phyloP scores from a whole-genome alignment of 2,329 filamentous ascomycete species.

The Teratosphaeria pseudoeucalypti region DNA sequence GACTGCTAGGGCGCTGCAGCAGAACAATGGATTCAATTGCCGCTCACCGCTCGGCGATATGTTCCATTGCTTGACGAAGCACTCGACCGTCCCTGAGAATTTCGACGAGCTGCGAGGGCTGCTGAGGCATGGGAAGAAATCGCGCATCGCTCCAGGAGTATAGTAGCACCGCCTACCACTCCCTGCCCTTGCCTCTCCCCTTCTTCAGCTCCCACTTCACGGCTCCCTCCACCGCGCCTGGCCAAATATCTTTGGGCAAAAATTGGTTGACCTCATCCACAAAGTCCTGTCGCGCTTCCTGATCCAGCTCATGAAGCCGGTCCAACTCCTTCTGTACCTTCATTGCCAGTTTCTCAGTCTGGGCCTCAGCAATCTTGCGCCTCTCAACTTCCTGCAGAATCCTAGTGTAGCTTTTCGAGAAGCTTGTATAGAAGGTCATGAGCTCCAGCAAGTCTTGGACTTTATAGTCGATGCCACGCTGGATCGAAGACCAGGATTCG shows the following conservation, averaged over 20 bases:
- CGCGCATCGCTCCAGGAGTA: not conserved
- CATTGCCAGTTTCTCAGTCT: conserved; percentile 62
- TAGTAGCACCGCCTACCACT: not conserved
- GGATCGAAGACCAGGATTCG: conserved; percentile 62
- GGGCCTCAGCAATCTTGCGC: conserved; percentile 60
- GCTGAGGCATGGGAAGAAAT: too few relatives aligned
- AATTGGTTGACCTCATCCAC: conserved; percentile 74
- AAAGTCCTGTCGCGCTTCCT: conserved; percentile 64
- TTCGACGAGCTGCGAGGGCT: too few relatives aligned
- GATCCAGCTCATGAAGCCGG: conserved; percentile 57
- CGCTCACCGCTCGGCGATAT: too few relatives aligned
- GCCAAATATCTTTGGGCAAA: conserved; percentile 46
- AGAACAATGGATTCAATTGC: too few relatives aligned
- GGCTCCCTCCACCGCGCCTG: conserved; percentile 9
- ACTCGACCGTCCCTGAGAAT: too few relatives aligned
- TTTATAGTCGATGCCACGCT: conserved; percentile 55
- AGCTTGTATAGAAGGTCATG: conserved; percentile 75
- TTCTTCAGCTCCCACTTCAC: conserved; percentile 4
- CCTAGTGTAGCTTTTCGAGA: conserved; percentile 72
- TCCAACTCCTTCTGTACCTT: conserved; percentile 71
- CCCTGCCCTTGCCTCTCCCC: conserved; percentile 1
- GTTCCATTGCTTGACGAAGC: too few relatives aligned
- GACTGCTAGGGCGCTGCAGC: too few relatives aligned
- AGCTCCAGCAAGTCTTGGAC: conserved; percentile 69
- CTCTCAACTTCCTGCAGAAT: conserved; percentile 76